phyloP scores from a whole-genome alignment of 1,284 basidiomycete genomes.

The Moesziomyces sp. region DNA sequence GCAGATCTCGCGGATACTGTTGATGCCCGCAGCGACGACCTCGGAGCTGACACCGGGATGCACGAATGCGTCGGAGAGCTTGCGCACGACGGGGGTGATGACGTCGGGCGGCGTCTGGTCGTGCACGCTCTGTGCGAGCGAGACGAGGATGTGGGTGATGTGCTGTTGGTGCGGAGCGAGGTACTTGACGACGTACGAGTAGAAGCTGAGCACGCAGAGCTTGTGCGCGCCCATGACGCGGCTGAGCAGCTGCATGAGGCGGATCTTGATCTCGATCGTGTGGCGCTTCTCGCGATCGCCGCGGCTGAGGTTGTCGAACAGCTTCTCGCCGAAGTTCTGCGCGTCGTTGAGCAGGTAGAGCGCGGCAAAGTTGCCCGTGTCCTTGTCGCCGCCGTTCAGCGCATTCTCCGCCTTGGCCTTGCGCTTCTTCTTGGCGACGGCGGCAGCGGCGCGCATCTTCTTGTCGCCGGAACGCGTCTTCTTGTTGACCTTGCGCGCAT shows the following conservation, averaged over 20 bases:
- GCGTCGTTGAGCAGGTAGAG: slow-evolving; percentile 94
- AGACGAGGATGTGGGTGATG: slow-evolving; percentile 92
- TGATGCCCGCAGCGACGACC: slow-evolving; percentile 94
- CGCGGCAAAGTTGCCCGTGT: slow-evolving; percentile 82
- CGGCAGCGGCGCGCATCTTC: slow-evolving; percentile 61
- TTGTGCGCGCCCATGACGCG: slow-evolving; percentile 94
- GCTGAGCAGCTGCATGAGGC: slow-evolving; percentile 97
- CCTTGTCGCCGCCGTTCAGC: slow-evolving; percentile 39
- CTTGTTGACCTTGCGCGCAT: slow-evolving; percentile 65
- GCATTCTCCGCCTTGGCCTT: slow-evolving; percentile 49
- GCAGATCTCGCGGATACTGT: slow-evolving; percentile 92
- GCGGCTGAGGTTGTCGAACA: slow-evolving; percentile 85
- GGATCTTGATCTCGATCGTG: slow-evolving; percentile 94
- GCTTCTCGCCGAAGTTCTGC: slow-evolving; percentile 92
- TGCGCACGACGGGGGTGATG: slow-evolving; percentile 86
- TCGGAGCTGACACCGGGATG: slow-evolving; percentile 96
- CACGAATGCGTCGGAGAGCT: slow-evolving; percentile 94
- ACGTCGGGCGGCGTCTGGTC: slow-evolving; percentile 94
- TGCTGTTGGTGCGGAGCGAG: slow-evolving; percentile 91
- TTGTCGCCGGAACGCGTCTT: slow-evolving; percentile 63
- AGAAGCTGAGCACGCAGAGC: slow-evolving; percentile 93
- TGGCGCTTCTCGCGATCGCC: slow-evolving; percentile 80
- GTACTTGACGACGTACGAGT: slow-evolving; percentile 93
- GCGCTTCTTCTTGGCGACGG: slow-evolving; percentile 54
- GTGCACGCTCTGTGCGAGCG: slow-evolving; percentile 94